Evolutionary conservation across 176 grass and related monocot species (phyloP), one percentile per base, ranked within the genome.

Genomic region (Pontederia crassipes): DNA sequence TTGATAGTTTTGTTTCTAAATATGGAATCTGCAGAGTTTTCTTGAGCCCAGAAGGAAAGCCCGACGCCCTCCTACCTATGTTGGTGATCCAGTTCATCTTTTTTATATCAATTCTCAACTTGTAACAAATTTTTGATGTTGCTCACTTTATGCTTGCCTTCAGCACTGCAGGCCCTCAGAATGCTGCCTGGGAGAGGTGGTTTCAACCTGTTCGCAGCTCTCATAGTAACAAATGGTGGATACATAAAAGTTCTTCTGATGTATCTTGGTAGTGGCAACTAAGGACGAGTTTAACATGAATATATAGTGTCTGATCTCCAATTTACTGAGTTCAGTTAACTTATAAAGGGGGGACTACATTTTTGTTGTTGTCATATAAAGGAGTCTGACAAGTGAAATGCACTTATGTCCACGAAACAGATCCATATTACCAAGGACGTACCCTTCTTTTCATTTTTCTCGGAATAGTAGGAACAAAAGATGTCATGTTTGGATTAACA

Each of bases 151-250:
- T 47, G n/a, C 52, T 55, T 64, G 69, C 55, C 75, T 60, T 48
- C 83, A 98, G 93, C 57, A 92, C 84, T 12, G 81, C 73, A 48
- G 88, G 87, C 62, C 92, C 92, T 4, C 83, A 97, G 64, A 80
- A 88, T 67, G 55, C 79, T 73, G 84, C 92, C 8, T 97, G 92
- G 92, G 78, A 97, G 49, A 80, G 92, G 40, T 97, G 92, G 92
- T 97, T 97, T 59, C 83, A 91, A 61, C 81, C 81, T 15, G 87
- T 90, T 15, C 92, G 87, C 29, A 89, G 90, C 75, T 88, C 87
- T 54, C 92, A 76, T 56, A 82, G 83, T 63, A 75, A 80, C 70
- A 96, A 88, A 78, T 97, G 92, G 92, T 97, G 92, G 92, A 61
- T 78, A 17, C 52, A 72, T 35, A 88, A 73, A 85, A 74, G 83